These are phyloP conservation scores for Calycina herbarum DNA, from an alignment of 2,329 filamentous ascomycete genomes.

Conservation along the genomic window DNA sequence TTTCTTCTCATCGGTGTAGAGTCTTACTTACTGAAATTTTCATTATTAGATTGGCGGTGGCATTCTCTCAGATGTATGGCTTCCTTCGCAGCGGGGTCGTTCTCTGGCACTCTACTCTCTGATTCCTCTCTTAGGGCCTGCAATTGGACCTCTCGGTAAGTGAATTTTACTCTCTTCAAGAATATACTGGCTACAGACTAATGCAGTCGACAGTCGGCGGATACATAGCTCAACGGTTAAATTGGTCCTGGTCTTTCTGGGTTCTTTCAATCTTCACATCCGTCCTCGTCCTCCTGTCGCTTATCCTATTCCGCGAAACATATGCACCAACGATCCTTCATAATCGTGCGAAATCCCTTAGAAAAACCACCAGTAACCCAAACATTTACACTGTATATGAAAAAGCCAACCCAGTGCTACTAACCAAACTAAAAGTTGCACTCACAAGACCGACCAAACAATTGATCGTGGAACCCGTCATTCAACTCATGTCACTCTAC, in stretches of 20 bases:
- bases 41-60: slow-evolving; percentile 41
- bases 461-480: slow-evolving; percentile 50
- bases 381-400: slow-evolving; percentile 51
- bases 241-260: no score
- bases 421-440: slow-evolving; percentile 44
- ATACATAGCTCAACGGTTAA: no score
- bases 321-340: slow-evolving; percentile 17
- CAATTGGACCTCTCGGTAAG: no score
- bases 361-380: slow-evolving; percentile 51
- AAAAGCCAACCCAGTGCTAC: slow-evolving; percentile 49
- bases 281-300: no score
- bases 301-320: slow-evolving; percentile 8
- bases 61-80: slow-evolving; percentile 47
- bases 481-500: slow-evolving; percentile 52
- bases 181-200: no score
- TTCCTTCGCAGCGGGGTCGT: slow-evolving; percentile 45
- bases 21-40: not conserved
- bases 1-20: slow-evolving; percentile 4
- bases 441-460: slow-evolving; percentile 49
- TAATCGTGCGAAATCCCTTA: slow-evolving; percentile 37
- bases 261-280: no score
- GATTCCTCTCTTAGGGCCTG: not conserved
- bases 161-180: no score
- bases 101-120: slow-evolving; percentile 37
- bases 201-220: no score